A percentile compares a stretch with the other conserved stretches of the same genome.
These are phyloP conservation scores for Taxawa tesnikishii DNA, from an alignment of 2,329 filamentous ascomycete genomes.

Conservation along the genomic window DNA sequence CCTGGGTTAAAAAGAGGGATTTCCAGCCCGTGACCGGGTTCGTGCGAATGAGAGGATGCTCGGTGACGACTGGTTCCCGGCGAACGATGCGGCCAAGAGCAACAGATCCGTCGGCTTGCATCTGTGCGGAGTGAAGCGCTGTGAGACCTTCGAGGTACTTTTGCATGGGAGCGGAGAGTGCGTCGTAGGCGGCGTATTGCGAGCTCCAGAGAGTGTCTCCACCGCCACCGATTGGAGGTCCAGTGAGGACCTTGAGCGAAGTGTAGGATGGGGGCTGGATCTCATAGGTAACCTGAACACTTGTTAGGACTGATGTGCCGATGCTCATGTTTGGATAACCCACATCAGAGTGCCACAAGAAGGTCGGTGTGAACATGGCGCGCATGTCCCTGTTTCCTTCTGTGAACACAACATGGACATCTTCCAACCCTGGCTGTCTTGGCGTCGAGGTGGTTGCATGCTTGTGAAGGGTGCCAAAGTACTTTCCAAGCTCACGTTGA, in stretches of 20 bases:
- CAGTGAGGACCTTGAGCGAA: constrained; percentile 40
- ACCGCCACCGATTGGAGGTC: constrained; percentile 42
- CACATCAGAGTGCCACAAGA: constrained; percentile 41
- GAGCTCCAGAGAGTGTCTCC: constrained; percentile 28
- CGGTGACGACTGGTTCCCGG: constrained; percentile 39
- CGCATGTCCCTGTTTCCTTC: constrained; percentile 42
- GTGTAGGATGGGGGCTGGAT: constrained; percentile 46
- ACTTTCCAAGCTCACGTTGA: constrained; percentile 9
- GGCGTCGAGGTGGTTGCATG: constrained; percentile 35
- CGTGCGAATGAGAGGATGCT: constrained; percentile 44
- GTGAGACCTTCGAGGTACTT: constrained; percentile 43
- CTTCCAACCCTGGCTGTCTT: constrained; percentile 35
- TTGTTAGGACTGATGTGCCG: not conserved
- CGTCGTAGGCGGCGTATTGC: constrained; percentile 45
- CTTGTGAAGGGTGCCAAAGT: constrained; percentile 9
- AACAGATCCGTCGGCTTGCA: constrained; percentile 39
- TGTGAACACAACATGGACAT: constrained; percentile 45
- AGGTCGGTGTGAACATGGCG: constrained; percentile 41
- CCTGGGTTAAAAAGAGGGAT: constrained; percentile 47
- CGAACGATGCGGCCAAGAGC: constrained; percentile 39
- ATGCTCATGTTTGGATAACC: not conserved
- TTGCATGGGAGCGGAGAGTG: constrained; percentile 43
- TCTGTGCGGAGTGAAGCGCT: constrained; percentile 37
- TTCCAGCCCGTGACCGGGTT: constrained; percentile 53
- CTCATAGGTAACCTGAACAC: constrained; percentile 46